These are phyloP conservation scores for Podospora pseudoanserina DNA, from an alignment of 495 filamentous ascomycete genomes.

Conservation along the genomic window DNA sequence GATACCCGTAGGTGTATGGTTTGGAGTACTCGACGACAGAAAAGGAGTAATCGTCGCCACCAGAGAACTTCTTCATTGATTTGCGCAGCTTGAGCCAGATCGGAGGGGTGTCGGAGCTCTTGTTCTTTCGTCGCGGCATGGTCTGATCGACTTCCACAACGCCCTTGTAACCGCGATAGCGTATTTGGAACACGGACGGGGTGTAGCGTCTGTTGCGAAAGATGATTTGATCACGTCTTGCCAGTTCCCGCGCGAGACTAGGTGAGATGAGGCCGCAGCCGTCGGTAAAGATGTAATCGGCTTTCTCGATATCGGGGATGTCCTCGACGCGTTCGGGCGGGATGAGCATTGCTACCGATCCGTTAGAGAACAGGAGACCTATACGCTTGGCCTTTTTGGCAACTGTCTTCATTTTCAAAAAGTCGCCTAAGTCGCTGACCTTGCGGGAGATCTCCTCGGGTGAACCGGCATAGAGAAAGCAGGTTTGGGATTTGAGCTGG, in stretches of 20 bases:
- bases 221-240: slow-evolving; percentile 33
- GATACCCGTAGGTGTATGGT: no score
- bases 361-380: slow-evolving; percentile 47
- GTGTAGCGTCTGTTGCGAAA: slow-evolving; percentile 44
- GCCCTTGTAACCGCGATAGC: slow-evolving; percentile 27
- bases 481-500: slow-evolving; percentile 49
- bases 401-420: no score
- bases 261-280: slow-evolving; percentile 48
- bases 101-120: no score
- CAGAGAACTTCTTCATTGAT: no score
- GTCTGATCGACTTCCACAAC: no score
- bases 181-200: slow-evolving; percentile 50
- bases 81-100: no score
- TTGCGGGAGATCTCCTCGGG: no score
- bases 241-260: slow-evolving; percentile 36
- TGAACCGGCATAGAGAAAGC: slow-evolving; percentile 5
- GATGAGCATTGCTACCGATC: slow-evolving; percentile 37
- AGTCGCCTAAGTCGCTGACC: no score
- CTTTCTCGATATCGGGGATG: slow-evolving; percentile 44
- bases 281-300: slow-evolving; percentile 49
- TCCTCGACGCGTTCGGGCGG: slow-evolving; percentile 42
- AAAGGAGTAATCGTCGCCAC: no score
- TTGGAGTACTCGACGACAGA: no score
- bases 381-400: slow-evolving; percentile 43
- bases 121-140: no score